Evolutionary conservation across 768 basidiomycete species (phyloP).

Genomic region (Termitomyces heimii): DNA sequence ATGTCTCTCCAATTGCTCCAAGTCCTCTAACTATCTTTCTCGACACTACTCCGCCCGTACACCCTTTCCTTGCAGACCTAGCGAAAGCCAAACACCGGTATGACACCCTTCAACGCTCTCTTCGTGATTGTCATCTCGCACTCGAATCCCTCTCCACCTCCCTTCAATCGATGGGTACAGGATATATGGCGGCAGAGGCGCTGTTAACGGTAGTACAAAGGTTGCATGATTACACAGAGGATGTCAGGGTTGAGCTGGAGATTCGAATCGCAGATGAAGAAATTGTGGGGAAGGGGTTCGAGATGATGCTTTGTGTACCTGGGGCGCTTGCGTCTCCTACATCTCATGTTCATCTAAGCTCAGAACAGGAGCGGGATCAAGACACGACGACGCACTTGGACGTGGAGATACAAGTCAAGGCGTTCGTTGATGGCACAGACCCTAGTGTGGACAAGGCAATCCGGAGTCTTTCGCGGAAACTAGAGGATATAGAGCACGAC

Average conservation of each 20-base stretch:
- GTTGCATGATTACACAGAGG: constrained; percentile 71
- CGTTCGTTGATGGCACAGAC: constrained; percentile 53
- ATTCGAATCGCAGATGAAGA: constrained; percentile 71
- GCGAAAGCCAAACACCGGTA: constrained; percentile 27
- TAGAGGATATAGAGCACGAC: constrained; percentile 73
- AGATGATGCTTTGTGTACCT: constrained; percentile 57
- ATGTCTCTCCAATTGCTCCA: neutral
- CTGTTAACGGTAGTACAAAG: constrained; percentile 51
- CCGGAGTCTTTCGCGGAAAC: constrained; percentile 47
- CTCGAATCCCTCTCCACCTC: constrained; percentile 49
- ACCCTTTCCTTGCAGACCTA: constrained; percentile 42
- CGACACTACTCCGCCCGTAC: constrained; percentile 11
- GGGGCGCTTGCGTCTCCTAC: constrained; percentile 30
- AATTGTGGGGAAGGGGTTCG: constrained; percentile 59
- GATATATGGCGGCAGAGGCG: constrained; percentile 24
- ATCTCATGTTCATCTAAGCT: neutral
- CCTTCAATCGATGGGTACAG: constrained; percentile 8
- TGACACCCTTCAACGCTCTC: constrained; percentile 17
- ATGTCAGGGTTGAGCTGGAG: constrained; percentile 78
- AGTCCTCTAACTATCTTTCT: neutral
- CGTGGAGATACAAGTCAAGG: constrained; percentile 43
- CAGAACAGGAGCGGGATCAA: constrained; percentile 2
- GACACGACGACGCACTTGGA: constrained; percentile 25
- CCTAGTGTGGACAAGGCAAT: constrained; percentile 37
- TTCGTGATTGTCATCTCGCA: constrained; percentile 48